Evolutionary conservation across 805 yeast species (phyloP).

Genomic region (Kazachstania africana): DNA sequence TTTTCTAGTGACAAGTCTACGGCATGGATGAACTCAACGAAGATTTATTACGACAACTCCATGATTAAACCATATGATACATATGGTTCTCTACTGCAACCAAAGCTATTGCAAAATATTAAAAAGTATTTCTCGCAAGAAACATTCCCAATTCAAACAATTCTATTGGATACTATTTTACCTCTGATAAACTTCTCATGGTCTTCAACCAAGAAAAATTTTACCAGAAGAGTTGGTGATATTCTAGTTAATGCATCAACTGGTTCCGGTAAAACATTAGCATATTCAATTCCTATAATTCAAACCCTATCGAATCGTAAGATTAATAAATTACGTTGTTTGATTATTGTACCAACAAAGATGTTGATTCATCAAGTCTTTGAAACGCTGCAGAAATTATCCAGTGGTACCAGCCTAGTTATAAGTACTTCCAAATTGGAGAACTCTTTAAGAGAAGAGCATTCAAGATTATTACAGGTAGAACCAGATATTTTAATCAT

Average conservation of each 20-base stretch:
- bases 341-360: constrained; percentile 80
- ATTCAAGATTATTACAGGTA: constrained; percentile 31
- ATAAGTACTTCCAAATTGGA: constrained; percentile 46
- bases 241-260: constrained; percentile 86
- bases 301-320: constrained; percentile 50
- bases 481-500: constrained; percentile 58
- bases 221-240: constrained; percentile 57
- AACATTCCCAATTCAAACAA: constrained; percentile 26
- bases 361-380: constrained; percentile 79
- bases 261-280: constrained; percentile 91
- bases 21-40: constrained; percentile 23
- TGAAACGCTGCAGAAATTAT: constrained; percentile 44
- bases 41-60: constrained; percentile 18
- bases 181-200: constrained; percentile 17
- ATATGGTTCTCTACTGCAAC: constrained; percentile 11
- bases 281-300: constrained; percentile 75
- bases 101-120: constrained; percentile 26
- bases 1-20: constrained; percentile 26
- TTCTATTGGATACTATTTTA: constrained; percentile 17
- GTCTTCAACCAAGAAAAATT: constrained; percentile 22
- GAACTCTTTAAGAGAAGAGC: constrained; percentile 54
- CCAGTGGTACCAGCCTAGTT: constrained; percentile 52
- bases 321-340: constrained; percentile 64
- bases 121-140: constrained; percentile 13
- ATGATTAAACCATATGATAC: constrained; percentile 16